Base-by-base conservation (phyloP, 192 early-diverging fungal genomes). In the Podila minutissima region DNA sequence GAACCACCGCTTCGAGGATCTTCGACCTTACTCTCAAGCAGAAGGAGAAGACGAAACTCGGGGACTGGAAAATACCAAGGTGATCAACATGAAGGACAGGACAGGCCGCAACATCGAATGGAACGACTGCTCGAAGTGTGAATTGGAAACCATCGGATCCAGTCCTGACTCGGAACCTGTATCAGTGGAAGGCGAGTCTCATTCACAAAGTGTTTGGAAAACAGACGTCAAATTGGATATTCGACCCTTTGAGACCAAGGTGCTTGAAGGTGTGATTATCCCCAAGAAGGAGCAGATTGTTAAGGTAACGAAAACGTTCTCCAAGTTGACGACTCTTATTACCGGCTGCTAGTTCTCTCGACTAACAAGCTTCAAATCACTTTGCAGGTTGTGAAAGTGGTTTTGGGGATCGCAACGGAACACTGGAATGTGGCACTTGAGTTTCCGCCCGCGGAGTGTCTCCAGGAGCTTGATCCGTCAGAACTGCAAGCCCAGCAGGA, bases 231-330 rank as follows among this genome's bases (percentile, higher is more conserved):
- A 88, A 67, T 64, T 93, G 53, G 74, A 84, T n/a, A 60, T 94
- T 32, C 64, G 38, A 4, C 86, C 86, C 28, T 82, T 84, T 24
- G 75, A 75, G 53, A 88, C 82, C 24, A 86, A 86, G 41, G 89
- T 92, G 5, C 69, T 92, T 32, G 91, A 94, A 78, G 87, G 89
- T 4, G 51, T 65, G 7, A 57, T 94, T 13, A 32, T 84, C 4
- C 90, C 93, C 10, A 57, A 62, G 31, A 86, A 87, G 26, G 86
- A 89, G 33, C 85, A 88, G n/a, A 87, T 88, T 48, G 22, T 94
- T 11, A 89, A 91, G 81, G 90, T 93, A 84, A 50, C n/a, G 24
- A 55, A 82, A 84, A 0, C 64, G n/a, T 48, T 13, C 50, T 50
- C 5, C 71, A 70, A n/a, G n/a, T 49, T 29, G 41, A 17, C 20